phyloP scores from a whole-genome alignment of 176 grass and related monocot species.

The Avena atlantica region DNA sequence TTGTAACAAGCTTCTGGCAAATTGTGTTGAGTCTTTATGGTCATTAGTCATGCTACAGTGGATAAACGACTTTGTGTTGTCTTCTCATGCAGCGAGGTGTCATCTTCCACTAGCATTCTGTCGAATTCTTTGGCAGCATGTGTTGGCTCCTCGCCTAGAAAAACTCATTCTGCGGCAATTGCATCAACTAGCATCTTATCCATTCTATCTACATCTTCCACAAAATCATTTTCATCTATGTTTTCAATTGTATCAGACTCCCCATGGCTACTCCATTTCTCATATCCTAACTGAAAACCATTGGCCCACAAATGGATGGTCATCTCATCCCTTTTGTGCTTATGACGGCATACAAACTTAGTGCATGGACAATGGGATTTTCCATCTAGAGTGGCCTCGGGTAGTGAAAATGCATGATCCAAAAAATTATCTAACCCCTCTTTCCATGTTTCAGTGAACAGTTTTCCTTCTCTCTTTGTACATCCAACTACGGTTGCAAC shows the following conservation, averaged over 20 bases:
- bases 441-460: not conserved
- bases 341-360: conserved; percentile 5
- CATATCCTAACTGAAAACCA: conserved; percentile 12
- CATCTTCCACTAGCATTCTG: not conserved
- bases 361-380: conserved; percentile 12
- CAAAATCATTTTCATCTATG: not conserved
- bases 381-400: too few species aligned
- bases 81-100: not conserved
- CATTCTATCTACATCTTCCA: not conserved
- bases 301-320: conserved; percentile 23
- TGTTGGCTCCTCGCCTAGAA: not conserved
- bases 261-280: not conserved
- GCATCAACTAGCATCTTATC: not conserved
- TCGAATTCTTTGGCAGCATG: not conserved
- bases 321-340: not conserved
- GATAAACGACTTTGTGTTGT: not conserved
- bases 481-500: not conserved
- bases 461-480: not conserved
- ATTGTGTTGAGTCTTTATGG: conserved; percentile 10
- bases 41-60: not conserved
- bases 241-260: not conserved
- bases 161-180: not conserved
- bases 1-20: conserved; percentile 3
- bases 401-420: too few species aligned
- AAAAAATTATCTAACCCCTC: not conserved